These are phyloP conservation scores for Solanum chaucha DNA, from an alignment of 257 asterid genomes.

Conservation along the genomic window DNA sequence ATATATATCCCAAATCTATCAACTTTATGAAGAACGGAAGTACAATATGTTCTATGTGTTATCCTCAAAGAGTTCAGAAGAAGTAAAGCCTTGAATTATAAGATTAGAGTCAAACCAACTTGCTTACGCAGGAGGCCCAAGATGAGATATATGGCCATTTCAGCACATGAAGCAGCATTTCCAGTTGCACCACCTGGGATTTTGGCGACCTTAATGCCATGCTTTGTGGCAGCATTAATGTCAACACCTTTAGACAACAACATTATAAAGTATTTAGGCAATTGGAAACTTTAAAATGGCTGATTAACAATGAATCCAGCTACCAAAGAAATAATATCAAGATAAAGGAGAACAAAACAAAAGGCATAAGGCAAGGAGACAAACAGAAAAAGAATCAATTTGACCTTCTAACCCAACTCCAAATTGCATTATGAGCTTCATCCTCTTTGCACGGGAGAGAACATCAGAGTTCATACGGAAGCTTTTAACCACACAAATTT, in stretches of 20 bases:
- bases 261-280: background rate
- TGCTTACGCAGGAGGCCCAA: slow-evolving; percentile 98
- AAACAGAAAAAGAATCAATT: slow-evolving; percentile 3
- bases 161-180: slow-evolving; percentile 96
- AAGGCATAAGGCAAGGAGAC: background rate
- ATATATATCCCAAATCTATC: background rate
- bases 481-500: slow-evolving; percentile 64
- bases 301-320: background rate
- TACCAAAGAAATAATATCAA: background rate
- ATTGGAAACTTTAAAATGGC: background rate
- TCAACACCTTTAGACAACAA: slow-evolving; percentile 49
- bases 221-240: slow-evolving; percentile 65
- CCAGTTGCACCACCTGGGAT: slow-evolving; percentile 80
- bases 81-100: background rate
- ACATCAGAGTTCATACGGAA: slow-evolving; percentile 57
- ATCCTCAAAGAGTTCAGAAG: background rate
- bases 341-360: background rate
- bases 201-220: slow-evolving; percentile 85
- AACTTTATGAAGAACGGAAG: background rate
- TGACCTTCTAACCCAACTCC: slow-evolving; percentile 96
- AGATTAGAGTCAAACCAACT: slow-evolving; percentile 39
- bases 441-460: slow-evolving; percentile 54
- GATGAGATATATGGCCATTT: slow-evolving; percentile 86
- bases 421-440: slow-evolving; percentile 94
- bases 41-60: background rate